Evolutionary conservation across 2,329 filamentous ascomycete genomes (phyloP), one percentile per base, ranked within the genome.

Genomic region (Sporothrix pallida): DNA sequence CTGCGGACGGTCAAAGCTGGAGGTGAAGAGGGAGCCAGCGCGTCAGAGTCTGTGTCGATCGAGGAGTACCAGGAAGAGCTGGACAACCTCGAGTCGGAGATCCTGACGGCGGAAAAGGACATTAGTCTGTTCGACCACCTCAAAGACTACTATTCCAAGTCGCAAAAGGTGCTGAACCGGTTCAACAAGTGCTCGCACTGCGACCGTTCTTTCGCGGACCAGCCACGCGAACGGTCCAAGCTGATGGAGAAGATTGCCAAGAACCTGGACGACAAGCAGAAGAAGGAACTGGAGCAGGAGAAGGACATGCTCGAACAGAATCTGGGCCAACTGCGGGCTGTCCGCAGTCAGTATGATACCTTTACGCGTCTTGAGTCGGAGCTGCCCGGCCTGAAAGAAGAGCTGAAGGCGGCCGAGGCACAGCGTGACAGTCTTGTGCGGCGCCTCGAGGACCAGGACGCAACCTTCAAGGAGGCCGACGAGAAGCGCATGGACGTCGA

Each of bases 111-210:
- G 46, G 87, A 89, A 75, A 89, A 90, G 71, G 91, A 95, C 74
- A 85, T 92, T 15, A 91, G 90, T 72, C 89, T 92, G 70, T 92
- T 88, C 76, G 89, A 90, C 70, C 89, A 90, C 44, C 85, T 95
- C 75, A 88, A 90, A 67, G 87, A 91, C 15, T 97, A 93, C 80
- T 94, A 93, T 80, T 84, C 84, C 62, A 88, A 89, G 70, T 94
- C 92, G 78, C 84, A 93, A 70, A 86, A 89, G 50, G 87, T 86
- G 26, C 87, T 93, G 12, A 86, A 92, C 72, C 85, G 89, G 48
- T 88, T 92, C 72, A 92, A 93, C 77, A 88, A 87, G 62, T 98
- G 95, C 80, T 87, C 89, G 48, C 88, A 96, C 26, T 98, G 95
- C 79, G 87, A 89, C 60, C 89, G 94, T 71, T 81, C 86, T 3